phyloP scores from a whole-genome alignment of 129 eudicot genomes.

The Lactuca sativa region DNA sequence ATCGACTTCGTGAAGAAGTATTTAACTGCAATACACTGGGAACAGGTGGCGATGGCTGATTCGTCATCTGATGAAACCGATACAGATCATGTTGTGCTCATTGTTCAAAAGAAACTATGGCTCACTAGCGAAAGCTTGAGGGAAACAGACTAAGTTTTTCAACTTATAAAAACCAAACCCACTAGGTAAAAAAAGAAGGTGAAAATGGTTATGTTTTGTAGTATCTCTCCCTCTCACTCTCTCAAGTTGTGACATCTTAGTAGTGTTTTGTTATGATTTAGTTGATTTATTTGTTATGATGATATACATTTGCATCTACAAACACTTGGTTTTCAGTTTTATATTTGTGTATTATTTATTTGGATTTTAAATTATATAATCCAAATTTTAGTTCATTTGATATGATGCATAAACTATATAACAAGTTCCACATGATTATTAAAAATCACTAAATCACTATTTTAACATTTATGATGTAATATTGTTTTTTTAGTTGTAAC shows the following conservation, averaged over 20 bases:
- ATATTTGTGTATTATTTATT: conserved; percentile 32
- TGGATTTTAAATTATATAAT: conserved; percentile 36
- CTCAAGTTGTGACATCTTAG: conserved; percentile 17
- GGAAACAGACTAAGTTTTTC: conserved; percentile 58
- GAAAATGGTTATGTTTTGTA: conserved; percentile 43
- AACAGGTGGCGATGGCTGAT: conserved; percentile 71
- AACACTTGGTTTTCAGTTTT: conserved; percentile 35
- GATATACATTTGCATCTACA: conserved; percentile 36
- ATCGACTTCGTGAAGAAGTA: conserved; percentile 83
- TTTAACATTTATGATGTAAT: too few species aligned
- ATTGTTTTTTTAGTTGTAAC: too few species aligned
- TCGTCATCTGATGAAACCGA: conserved; percentile 69
- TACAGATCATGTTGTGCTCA: conserved; percentile 71
- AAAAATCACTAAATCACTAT: not conserved
- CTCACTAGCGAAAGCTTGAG: conserved; percentile 78
- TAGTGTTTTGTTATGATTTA: conserved; percentile 35
- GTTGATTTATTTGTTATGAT: conserved; percentile 43
- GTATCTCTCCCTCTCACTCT: conserved; percentile 14
- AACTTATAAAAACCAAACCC: conserved; percentile 5
- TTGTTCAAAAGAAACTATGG: conserved; percentile 93
- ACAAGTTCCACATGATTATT: not conserved
- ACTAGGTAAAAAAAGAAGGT: conserved; percentile 2
- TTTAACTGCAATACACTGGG: conserved; percentile 91
- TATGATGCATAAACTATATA: not conserved
- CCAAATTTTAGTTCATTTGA: conserved; percentile 13